These are phyloP conservation scores for Aspergillus glaucus DNA, from an alignment of 2,329 filamentous ascomycete species.

Conservation along the genomic window DNA sequence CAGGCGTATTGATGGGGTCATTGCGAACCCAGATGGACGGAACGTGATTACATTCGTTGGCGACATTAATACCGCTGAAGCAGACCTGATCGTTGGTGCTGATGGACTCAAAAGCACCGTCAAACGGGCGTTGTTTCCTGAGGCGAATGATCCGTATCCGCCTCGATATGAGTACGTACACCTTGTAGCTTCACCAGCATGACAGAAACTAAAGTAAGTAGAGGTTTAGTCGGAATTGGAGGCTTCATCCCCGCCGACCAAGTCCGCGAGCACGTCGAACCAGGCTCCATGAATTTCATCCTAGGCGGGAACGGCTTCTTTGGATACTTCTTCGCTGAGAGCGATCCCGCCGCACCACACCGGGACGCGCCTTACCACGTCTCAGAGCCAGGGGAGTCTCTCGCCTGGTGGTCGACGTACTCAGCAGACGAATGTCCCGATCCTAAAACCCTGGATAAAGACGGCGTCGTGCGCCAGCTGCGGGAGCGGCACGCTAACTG, in stretches of 20 bases:
- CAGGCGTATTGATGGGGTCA: conserved; percentile 25
- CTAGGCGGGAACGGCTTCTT: conserved; percentile 48
- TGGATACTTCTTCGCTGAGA: conserved; percentile 39
- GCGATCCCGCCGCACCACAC: conserved; percentile 12
- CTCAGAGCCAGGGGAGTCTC: conserved; percentile 22
- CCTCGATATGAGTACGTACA: conserved; percentile 36
- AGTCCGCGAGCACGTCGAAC: conserved; percentile 24
- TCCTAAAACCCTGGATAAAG: conserved; percentile 24
- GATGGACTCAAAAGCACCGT: conserved; percentile 36
- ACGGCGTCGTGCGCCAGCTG: conserved; percentile 30
- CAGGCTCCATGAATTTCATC: conserved; percentile 37
- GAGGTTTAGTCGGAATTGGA: conserved; percentile 41
- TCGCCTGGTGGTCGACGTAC: conserved; percentile 45
- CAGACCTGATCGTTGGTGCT: conserved; percentile 39
- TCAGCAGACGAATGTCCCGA: conserved; percentile 26
- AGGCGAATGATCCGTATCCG: conserved; percentile 28
- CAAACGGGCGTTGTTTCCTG: conserved; percentile 32
- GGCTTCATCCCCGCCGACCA: conserved; percentile 35
- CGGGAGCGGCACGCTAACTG: conserved; percentile 39
- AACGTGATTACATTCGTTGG: conserved; percentile 31
- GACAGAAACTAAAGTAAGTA: conserved; percentile 6
- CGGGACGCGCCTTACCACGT: conserved; percentile 20
- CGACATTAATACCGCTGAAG: conserved; percentile 24
- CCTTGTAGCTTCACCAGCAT: background rate
- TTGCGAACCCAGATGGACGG: conserved; percentile 16